Base-by-base conservation (phyloP, 2,329 filamentous ascomycete genomes). In the Fusarium humuli region DNA sequence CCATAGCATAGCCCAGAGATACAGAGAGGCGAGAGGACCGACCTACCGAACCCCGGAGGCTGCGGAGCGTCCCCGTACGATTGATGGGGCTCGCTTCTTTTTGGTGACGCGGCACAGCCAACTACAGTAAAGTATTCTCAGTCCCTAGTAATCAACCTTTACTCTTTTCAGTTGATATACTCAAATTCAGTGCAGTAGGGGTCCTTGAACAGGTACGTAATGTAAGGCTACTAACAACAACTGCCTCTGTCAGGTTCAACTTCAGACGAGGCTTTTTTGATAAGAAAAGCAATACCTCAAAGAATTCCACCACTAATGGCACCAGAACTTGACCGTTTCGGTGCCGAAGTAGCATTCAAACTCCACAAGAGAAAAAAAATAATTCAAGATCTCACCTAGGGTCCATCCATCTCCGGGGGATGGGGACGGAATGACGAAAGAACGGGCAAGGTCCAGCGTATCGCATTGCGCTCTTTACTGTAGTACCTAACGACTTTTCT, bases 51-150 rank as follows among this genome's bases (percentile, higher is more conserved):
- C 47, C 25, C 63, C 62, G 64, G 62, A 67, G 62, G 34, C 47
- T 61, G 34, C 64, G 64, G 64, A 67, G 45, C 49, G 47, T 27
- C 62, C 57, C 64, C 62, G 46, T 66, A 53, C 42, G 46, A 53
- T 67, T 55, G 40, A 46, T 34, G 57, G 62, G 44, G 41, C 37
- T 56, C 41, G 41, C 60, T 68, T 58, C 50, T 69, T 32, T 45
- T 69, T 50, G 66, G 66, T 69, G 66, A 69, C 66, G 66, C 66
- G 66, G 66, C 66, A 67, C 65, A 49, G 37, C 49, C 61, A 65
- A 55, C 52, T 54, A 12, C 34, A 57, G 29, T 27, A 52, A 40
- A 40, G 48, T 11, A 44, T 14, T 22, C 20, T 11, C 25, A 41
- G 37, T 44, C 50, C 49, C 22, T 56, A 57, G 48, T 56, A 37